phyloP scores from a whole-genome alignment of 306 rosid species.

The Acacia crassicarpa region DNA sequence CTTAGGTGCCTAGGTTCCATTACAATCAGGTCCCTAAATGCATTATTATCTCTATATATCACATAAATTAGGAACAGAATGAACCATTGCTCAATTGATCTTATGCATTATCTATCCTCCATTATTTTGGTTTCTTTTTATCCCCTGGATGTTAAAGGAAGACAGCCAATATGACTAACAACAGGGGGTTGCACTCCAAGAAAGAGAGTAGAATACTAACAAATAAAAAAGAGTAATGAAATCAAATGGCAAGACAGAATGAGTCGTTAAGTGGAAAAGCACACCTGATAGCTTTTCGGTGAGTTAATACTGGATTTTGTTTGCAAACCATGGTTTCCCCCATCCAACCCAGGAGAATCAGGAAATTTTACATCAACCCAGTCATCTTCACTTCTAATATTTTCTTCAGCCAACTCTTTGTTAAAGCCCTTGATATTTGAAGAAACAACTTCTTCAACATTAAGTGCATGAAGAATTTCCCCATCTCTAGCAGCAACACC shows the following conservation, averaged over 20 bases:
- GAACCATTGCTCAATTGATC: not conserved
- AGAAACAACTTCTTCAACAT: constrained; percentile 33
- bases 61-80: constrained; percentile 30
- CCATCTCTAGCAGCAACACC: constrained; percentile 70
- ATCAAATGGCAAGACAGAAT: not conserved
- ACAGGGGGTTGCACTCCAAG: not conserved
- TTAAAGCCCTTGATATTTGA: constrained; percentile 32
- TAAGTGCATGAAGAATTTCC: constrained; percentile 44
- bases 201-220: not conserved
- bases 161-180: not conserved
- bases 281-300: constrained; percentile 49
- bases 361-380: constrained; percentile 79
- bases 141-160: not conserved
- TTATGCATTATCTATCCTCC: not conserved
- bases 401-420: constrained; percentile 33
- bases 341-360: constrained; percentile 28
- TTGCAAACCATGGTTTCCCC: constrained; percentile 16
- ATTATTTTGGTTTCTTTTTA: not conserved
- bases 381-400: constrained; percentile 63
- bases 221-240: not conserved
- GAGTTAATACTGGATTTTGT: constrained; percentile 27
- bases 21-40: no score
- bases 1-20: no score
- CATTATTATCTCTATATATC: no score
- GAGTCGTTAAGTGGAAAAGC: not conserved